Evolutionary conservation across 2,329 filamentous ascomycete genomes (phyloP).

Genomic region (Zymoseptoria brevis): DNA sequence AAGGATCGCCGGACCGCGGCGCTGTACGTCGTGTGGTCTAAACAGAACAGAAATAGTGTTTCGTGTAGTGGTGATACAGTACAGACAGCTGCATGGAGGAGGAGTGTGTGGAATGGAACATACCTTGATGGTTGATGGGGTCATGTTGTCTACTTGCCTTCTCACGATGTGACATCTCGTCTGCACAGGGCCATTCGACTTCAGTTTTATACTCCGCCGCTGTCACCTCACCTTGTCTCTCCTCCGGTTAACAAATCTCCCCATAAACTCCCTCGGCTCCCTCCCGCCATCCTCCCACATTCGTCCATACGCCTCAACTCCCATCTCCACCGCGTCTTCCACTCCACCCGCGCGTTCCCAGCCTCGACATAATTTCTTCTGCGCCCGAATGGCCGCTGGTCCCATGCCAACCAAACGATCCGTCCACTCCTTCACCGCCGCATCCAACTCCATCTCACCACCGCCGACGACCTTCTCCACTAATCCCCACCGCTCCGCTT

Average conservation of each 20-base stretch:
- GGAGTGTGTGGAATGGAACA: background rate
- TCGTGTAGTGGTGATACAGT: background rate
- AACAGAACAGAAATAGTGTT: background rate
- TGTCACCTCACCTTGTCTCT: background rate
- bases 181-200: too few species aligned
- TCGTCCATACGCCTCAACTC: constrained; percentile 21
- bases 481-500: constrained; percentile 31
- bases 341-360: constrained; percentile 21
- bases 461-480: constrained; percentile 29
- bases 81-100: background rate
- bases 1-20: background rate
- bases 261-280: constrained; percentile 22
- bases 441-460: constrained; percentile 22
- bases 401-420: constrained; percentile 25
- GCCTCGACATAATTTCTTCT: constrained; percentile 26
- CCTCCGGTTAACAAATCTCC: constrained; percentile 13
- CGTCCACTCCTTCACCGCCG: constrained; percentile 29
- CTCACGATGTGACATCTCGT: background rate
- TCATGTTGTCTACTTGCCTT: background rate
- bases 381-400: constrained; percentile 26
- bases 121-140: background rate
- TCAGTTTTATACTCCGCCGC: too few species aligned
- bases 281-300: constrained; percentile 18
- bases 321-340: constrained; percentile 19
- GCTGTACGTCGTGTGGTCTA: background rate